Evolutionary conservation across 352 stramenopile species (phyloP), one percentile per base, ranked within the genome.

Genomic region (Phytophthora megakarya): DNA sequence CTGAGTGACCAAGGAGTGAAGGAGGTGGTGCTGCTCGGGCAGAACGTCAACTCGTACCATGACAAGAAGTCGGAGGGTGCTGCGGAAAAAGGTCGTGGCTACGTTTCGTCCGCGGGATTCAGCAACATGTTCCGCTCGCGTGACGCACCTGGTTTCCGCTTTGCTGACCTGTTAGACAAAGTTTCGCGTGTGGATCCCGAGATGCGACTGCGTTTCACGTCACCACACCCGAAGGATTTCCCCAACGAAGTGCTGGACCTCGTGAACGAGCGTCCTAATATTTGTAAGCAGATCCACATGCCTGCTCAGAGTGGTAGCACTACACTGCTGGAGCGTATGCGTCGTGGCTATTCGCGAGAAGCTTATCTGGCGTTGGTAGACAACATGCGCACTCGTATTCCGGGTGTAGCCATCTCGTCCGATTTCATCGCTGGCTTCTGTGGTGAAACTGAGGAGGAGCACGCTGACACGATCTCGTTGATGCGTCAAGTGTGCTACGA

Each of bases 1-100:
- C 74, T 99, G 44, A 71, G 88, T 13, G 81, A 96, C 57, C 75
- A 98, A 44, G 95, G 92, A 43, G 89, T 99, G 18, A 99, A 99
- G 70, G 98, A 99, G 71, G 86, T 99, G 13, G 91, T 98, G 48
- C 80, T 99, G 28, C 81, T 99, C n/a, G 98, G 98, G 35, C 98
- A 99, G 78, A 99, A 99, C 76, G 98, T 99, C 40, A 99, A 99
- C 80, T 98, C 91, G 51, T 99, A 99, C 75, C 96, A 99, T 73
- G 97, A 99, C 80, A 92, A 84, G 22, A 82, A 89, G 59, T 93
- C 84, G 0, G 78, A 88, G 40, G 86, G 80, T 16, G 86, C 86
- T 15, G 44, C 58, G 13, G 80, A 93, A 42, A 66, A 82, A 21
- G 88, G 88, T 1, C 84, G 88, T 8, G 79, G 77, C 25, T 96